Evolutionary conservation across 306 rosid genomes (phyloP).

Genomic region (Fagus sylvatica): DNA sequence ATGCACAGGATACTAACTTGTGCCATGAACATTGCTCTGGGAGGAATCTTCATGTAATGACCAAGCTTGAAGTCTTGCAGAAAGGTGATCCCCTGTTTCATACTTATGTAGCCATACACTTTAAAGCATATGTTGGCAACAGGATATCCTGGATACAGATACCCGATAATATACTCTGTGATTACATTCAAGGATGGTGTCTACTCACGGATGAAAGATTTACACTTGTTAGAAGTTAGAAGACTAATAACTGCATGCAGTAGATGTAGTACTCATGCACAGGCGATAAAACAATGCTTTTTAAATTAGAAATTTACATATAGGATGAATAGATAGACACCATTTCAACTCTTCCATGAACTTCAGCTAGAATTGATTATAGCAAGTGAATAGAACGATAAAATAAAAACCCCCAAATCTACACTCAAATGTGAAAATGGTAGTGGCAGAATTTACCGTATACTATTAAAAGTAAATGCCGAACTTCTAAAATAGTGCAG

Average conservation of each 20-base stretch:
- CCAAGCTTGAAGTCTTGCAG: constrained; percentile 89
- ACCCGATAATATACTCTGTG: constrained; percentile 76
- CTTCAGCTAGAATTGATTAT: not conserved
- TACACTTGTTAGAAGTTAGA: not conserved
- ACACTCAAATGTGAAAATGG: not conserved
- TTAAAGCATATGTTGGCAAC: constrained; percentile 76
- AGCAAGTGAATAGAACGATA: not conserved
- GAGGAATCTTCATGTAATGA: constrained; percentile 95
- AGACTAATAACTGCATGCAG: not conserved
- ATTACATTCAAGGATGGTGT: constrained; percentile 61
- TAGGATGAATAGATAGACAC: not conserved
- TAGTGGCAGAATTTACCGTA: not conserved
- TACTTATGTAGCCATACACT: constrained; percentile 70
- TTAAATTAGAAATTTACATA: not conserved
- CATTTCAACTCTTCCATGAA: not conserved
- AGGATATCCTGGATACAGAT: constrained; percentile 78
- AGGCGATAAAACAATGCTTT: not conserved
- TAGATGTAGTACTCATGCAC: not conserved
- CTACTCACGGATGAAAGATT: constrained; percentile 35
- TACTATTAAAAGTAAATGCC: not conserved
- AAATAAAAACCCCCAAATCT: not conserved
- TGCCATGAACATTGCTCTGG: constrained; percentile 74
- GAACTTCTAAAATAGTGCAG: not conserved
- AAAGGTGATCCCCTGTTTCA: constrained; percentile 69
- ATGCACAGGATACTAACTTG: constrained; percentile 48